Evolutionary conservation across 1,284 basidiomycete genomes (phyloP), one percentile per base, ranked within the genome.

Genomic region (Fistulina hepatica): DNA sequence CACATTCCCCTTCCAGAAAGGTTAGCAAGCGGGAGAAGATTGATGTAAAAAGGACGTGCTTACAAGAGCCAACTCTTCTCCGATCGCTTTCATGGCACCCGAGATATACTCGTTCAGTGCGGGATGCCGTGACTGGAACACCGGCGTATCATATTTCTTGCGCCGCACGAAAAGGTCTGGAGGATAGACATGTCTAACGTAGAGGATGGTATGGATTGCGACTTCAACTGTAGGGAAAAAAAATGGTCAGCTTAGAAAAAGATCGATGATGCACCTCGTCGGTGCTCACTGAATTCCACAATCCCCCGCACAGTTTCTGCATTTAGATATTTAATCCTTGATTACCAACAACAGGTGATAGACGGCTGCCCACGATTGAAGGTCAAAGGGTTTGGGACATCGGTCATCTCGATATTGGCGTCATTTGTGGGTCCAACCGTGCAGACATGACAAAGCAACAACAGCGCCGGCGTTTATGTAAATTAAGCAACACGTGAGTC

Each of bases 81-180:
- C 64, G 6, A 92, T 57, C 11, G 84, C 79, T 43, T 76, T 77
- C 36, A 90, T 67, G 0, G 86, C 81, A 9, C 81, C 79, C 7
- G 82, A 75, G 35, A 97, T 81, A 57, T 97, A 97, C 31, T 84
- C 77, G 49, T 86, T 84, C 34, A 97, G 64, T 20, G 73, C 74
- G 0, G 91, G 90, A 52, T 93, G 88, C 5, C 90, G 81, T 4
- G 86, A 90, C 59, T 95, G 89, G 53, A 81, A 95, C 15, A 94
- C 88, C 0, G 89, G 81, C 0, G 82, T 82, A 38, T 86, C 78
- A 58, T 92, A 94, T 54, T 90, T 92, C 56, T 83, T 82, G 34
- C 86, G 71, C 34, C 89, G 73, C 17, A 82, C 69, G 55, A 97
- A 97, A 10, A 94, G 67, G 23, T 88, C 84, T 7, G 78, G 66